Base-by-base conservation (phyloP, 2,329 filamentous ascomycete genomes). In the Neonectria neomacrospora region DNA sequence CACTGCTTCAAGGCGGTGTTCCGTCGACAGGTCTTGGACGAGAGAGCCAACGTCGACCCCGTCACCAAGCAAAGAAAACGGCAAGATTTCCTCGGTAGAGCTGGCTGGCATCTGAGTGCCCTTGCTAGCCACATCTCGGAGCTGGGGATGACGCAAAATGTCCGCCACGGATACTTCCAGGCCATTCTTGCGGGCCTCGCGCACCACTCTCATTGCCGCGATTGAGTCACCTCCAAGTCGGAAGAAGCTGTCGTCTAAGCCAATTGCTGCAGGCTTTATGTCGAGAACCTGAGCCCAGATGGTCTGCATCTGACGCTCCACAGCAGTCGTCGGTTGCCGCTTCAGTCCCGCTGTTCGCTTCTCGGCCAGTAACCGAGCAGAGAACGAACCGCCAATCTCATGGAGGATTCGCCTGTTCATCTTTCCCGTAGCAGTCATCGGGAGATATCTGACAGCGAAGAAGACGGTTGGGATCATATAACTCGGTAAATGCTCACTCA, bases 401-500 rank as follows among this genome's bases (percentile, higher is more conserved):
- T 55, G 58, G 2, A 72, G 34, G 11, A 28, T 18, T n/a, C 60
- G 69, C 2, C 68, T 45, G 55, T 71, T 48, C 7, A 52, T 63
- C 55, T 72, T 72, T 12, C 64, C 67, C 2, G 68, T 61, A 0
- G 61, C 14, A 4, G 62, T 66, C 26, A 67, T 48, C 2, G 70
- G 70, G 3, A 72, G 53, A 8, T 54, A 20, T 6, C 11, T 12
- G 23, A 65, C 37, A 7, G 52, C 23, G 32, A 72, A 56, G 32
- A 63, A 70, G 5, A 66, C 45, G 0, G 54, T 54, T 1, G 70
- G 70, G 0, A 72, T 48, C 65, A 70, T 71, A 34, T 68, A 64
- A 2, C 30, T 32, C 3, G 69, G 68, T 9, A 70, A 47, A 16
- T 54, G 44, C 22, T 62, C 44, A 9, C 30, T 23, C 10, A 66